These are phyloP conservation scores for Anthoceros angustus DNA, from an alignment of 225 moss, liverwort and hornwort genomes.

Conservation along the genomic window DNA sequence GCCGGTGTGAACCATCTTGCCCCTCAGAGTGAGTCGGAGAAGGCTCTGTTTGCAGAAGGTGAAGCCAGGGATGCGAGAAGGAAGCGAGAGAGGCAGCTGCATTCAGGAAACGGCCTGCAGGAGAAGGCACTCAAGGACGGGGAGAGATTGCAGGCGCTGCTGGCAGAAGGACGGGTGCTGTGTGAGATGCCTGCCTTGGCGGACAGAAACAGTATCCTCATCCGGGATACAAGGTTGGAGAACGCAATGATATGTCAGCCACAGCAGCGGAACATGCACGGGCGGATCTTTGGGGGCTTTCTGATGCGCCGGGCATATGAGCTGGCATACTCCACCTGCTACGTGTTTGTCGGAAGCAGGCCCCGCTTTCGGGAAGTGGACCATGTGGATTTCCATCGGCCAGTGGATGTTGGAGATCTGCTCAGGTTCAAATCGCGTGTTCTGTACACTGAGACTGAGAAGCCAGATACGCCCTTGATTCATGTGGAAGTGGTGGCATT, in stretches of 20 bases:
- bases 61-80: slow-evolving; percentile 44
- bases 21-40: slow-evolving; percentile 59
- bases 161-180: slow-evolving; percentile 64
- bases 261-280: slow-evolving; percentile 90
- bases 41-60: slow-evolving; percentile 41
- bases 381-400: slow-evolving; percentile 85
- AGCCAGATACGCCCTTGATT: slow-evolving; percentile 45
- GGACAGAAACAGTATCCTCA: slow-evolving; percentile 74
- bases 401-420: slow-evolving; percentile 92
- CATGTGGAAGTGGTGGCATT: slow-evolving; percentile 83
- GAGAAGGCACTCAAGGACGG: slow-evolving; percentile 34
- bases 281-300: slow-evolving; percentile 93
- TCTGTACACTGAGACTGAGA: slow-evolving; percentile 70
- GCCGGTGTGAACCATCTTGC: slow-evolving; percentile 54
- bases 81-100: slow-evolving; percentile 30
- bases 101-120: slow-evolving; percentile 22
- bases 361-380: slow-evolving; percentile 83
- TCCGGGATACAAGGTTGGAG: slow-evolving; percentile 75
- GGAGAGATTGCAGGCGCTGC: slow-evolving; percentile 43
- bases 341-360: slow-evolving; percentile 69
- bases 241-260: slow-evolving; percentile 92
- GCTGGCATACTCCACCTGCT: slow-evolving; percentile 80
- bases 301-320: slow-evolving; percentile 89
- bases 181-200: slow-evolving; percentile 86
- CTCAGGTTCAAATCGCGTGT: slow-evolving; percentile 82